Evolutionary conservation across 805 yeast genomes (phyloP), one percentile per base, ranked within the genome.

Genomic region (Yamadazyma laniorum): DNA sequence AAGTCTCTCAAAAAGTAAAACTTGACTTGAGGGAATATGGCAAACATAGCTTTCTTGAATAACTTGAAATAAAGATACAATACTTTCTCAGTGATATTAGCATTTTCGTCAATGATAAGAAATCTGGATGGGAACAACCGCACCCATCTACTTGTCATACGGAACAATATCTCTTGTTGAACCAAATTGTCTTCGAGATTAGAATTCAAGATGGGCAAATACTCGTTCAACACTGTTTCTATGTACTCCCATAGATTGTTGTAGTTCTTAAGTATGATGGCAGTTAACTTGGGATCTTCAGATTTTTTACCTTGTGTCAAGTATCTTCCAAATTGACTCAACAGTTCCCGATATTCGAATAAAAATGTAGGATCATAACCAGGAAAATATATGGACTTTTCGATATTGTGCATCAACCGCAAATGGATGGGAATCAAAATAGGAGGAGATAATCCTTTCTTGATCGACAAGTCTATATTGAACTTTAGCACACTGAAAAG

Each of bases 1-100:
- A 67, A 66, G 48, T 67, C 73, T 18, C 70, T 42, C 8, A 67
- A 42, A 38, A 61, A 65, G 48, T 61, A 63, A 42, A 58, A 67
- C 40, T 60, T 65, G n/a, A 65, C 56, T 34, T 67, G 73, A 2
- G 73, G 73, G 17, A 59, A 50, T 14, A 65, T 45, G 2, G 67
- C 64, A 44, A 50, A 62, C 16, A 65, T 43, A 0, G 60, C 51
- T 41, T 64, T 65, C 35, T 59, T 63, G 36, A 63, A 54, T 5
- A 55, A 52, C 35, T 60, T 56, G 49, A 49, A 61, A 44, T 56
- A 64, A 11, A 67, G 45, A 34, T 56, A 63, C 16, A 67, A 39
- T 12, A 65, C 44, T 30, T 55, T 54, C 34, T 59, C 69, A 18
- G 63, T 38, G 6, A 70, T 63, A 30, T 62, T 58, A 16, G 61